Percentiles rank a stretch among this genome's conserved stretches.
phyloP scores from a whole-genome alignment of 148 eudicot genomes.

The Pharnaceum exiguum region DNA sequence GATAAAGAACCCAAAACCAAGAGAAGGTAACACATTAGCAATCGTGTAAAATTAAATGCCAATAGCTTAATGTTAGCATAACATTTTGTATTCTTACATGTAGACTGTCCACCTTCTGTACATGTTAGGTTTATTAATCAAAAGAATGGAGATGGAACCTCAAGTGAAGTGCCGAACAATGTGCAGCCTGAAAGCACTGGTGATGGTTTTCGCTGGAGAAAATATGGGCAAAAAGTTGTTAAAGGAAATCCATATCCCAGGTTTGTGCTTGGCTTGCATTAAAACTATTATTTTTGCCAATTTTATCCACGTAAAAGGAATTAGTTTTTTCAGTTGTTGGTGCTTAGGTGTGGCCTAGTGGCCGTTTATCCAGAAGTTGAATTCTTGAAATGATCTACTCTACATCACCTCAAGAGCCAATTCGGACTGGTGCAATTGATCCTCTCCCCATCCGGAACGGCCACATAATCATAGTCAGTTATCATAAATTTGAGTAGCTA shows the following conservation, averaged over 20 bases:
- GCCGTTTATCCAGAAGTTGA: no score
- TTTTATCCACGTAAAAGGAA: neutral
- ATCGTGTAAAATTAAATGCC: neutral
- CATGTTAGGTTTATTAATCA: slow-evolving; percentile 43
- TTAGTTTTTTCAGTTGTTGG: neutral
- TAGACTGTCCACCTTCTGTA: neutral
- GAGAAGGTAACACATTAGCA: slow-evolving; percentile 50
- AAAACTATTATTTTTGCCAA: neutral
- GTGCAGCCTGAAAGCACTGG: slow-evolving; percentile 54
- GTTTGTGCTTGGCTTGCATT: slow-evolving; percentile 22
- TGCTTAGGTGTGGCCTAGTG: no score
- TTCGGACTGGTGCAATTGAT: no score
- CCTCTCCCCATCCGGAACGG: no score
- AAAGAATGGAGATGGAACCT: slow-evolving; percentile 29
- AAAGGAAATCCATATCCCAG: slow-evolving; percentile 93
- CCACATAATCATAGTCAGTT: no score
- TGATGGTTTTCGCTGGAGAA: slow-evolving; percentile 97
- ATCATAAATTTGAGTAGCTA: no score
- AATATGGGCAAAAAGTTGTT: slow-evolving; percentile 95
- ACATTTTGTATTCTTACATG: neutral
- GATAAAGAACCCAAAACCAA: slow-evolving; percentile 45
- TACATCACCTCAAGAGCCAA: no score
- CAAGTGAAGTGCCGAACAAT: slow-evolving; percentile 43
- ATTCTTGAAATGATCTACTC: no score
- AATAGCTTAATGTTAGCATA: neutral